A percentile compares a stretch with the other conserved stretches of the same genome.
Conservation (phyloP, 192 early-diverging fungal species). For the Dimargaris xerosporica region DNA sequence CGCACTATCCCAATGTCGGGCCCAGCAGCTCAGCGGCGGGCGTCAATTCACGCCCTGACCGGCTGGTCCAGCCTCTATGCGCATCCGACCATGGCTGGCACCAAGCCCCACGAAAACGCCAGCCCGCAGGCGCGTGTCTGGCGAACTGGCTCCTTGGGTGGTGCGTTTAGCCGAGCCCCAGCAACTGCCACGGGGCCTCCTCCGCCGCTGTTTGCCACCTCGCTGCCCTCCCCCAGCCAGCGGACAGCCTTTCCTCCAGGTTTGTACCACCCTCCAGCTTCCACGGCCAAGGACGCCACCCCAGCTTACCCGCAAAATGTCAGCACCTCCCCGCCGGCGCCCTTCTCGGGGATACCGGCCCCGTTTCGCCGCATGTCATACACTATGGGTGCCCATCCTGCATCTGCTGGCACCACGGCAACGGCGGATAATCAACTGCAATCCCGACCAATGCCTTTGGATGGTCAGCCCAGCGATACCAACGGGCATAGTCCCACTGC, state of each 20-base stretch:
- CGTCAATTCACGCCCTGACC: conserved; percentile 9
- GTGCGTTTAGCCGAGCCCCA: background rate
- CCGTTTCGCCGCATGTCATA: background rate
- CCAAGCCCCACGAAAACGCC: background rate
- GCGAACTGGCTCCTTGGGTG: background rate
- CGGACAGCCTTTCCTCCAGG: background rate
- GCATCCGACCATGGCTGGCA: no score
- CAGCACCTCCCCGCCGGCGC: background rate
- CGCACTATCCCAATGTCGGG: no score
- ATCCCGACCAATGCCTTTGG: background rate
- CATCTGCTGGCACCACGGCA: background rate
- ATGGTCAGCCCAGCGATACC: no score
- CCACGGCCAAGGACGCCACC: background rate
- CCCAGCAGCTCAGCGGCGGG: conserved; percentile 4
- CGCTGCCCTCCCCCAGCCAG: background rate
- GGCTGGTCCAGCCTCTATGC: background rate
- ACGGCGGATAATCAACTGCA: background rate
- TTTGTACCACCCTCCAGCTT: background rate
- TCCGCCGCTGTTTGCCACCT: background rate
- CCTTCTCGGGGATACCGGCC: background rate
- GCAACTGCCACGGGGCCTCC: background rate
- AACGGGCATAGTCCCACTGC: no score
- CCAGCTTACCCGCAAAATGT: background rate
- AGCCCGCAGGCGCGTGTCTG: background rate
- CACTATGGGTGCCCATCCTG: background rate